Base-by-base conservation (phyloP, 176 grass and related monocot species). In the Echinochloa phyllopogon region DNA sequence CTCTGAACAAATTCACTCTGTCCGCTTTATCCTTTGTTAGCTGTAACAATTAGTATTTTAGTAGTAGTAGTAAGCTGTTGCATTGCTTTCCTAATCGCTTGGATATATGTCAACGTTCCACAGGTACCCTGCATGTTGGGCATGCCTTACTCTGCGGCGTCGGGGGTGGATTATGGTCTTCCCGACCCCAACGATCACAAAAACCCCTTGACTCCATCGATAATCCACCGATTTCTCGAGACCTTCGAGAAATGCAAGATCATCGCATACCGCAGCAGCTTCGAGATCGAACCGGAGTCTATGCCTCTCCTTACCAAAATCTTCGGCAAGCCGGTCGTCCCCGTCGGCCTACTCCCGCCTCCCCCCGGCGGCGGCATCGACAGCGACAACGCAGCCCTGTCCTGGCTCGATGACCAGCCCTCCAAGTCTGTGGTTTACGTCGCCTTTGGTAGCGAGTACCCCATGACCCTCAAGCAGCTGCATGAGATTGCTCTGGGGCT, bases 401-500 rank as follows among this genome's bases (percentile, higher is more conserved):
- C 16, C 44, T 94, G 86, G 86, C 68, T 94, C 6, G 43, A 80
- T 8, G 1, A 2, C 7, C 81, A 85, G 23, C 40, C 60, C 17
- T 16, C 72, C 0, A 47, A 76, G 44, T 89, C 86, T 0, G 94
- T 96, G 4, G 27, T 93, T 2, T 96, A 87, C 37, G 70, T 96
- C 13, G 80, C 86, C 5, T 58, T 93, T 0, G 92, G 94, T 9
- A 93, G 81, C 20, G 94, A 96, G 65, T 84, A 45, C 1, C 71
- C 67, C 10, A 38, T 93, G 11, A 45, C 44, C 45, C 8, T 5
- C 0, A 77, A 87, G 23, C 83, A 52, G 16, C 12, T 87, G 41
- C 83, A 78, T 9, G 94, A 96, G 63, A 68, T 93, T 3, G 94
- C 94, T 0, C 36, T 69, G 0, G 94, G 86, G 1, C 67, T 93